Base-by-base conservation (phyloP, 495 filamentous ascomycete species). In the Neurospora sp. region DNA sequence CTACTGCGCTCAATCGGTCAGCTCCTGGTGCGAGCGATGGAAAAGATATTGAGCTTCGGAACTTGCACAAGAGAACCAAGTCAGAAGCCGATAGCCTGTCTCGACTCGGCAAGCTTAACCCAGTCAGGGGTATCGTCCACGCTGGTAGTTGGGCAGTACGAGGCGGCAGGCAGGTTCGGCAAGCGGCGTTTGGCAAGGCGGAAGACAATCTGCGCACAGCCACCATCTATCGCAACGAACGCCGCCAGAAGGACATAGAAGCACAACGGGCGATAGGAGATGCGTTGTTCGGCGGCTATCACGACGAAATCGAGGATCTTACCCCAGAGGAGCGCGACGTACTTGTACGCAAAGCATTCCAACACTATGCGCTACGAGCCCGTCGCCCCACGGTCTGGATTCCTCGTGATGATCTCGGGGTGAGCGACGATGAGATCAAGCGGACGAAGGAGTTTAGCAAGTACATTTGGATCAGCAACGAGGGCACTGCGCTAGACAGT, bases 381-480 rank as follows among this genome's bases (percentile, higher is more conserved):
- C 90, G 92, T 70, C 85, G 94, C 40, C 96, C 96, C 0, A 92
- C 92, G 12, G 89, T 98, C 66, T 98, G 96, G 96, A 94, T 99
- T 66, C 96, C 96, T 10, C 88, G 93, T 44, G 96, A 99, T 79
- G 92, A 96, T 76, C 78, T 98, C 4, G 96, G 96, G 1, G 88
- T 99, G 40, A 92, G 91, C 73, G 94, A 97, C 77, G 96, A 99
- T 76, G 96, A 98, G 81, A 88, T 99, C 22, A 86, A 83, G 77
- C 84, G 93, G 61, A 97, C 94, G 18, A 85, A 89, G 73, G 86
- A 87, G 74, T 93, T 93, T 77, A 93, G 89, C 74, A 87, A 90
- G 76, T 89, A 93, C 77, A 90, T 99, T 71, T 98, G 95, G 93
- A 92, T 98, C 78, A 94, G 91, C 77, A 99, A 98, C 81, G 91